Conservation (phyloP, 345 rosid genomes). For the Acer negundo region DNA sequence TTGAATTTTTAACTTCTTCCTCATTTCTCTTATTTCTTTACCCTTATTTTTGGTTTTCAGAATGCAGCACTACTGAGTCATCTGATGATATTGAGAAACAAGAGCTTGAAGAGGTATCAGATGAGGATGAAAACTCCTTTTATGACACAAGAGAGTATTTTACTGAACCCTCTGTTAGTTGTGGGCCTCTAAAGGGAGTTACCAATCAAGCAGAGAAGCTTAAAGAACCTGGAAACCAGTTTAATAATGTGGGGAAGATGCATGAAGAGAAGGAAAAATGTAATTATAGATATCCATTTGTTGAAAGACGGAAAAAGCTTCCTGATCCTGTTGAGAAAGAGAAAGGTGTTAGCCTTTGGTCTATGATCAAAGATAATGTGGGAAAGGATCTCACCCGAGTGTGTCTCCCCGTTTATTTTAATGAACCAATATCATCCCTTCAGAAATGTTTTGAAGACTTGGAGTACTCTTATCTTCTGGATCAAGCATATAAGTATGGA, state of each 20-base stretch:
- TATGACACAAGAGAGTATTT: conserved; percentile 77
- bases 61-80: conserved; percentile 95
- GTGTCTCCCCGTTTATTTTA: conserved; percentile 96
- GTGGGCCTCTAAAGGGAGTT: conserved; percentile 41
- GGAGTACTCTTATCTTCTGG: conserved; percentile 92
- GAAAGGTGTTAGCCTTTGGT: conserved; percentile 98
- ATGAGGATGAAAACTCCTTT: conserved; percentile 77
- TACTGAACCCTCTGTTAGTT: conserved; percentile 40
- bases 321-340: conserved; percentile 96
- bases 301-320: conserved; percentile 80
- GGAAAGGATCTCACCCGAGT: conserved; percentile 97
- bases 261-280: conserved; percentile 29
- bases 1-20: conserved; percentile 2
- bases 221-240: conserved; percentile 22
- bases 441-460: conserved; percentile 97
- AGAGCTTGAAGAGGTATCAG: conserved; percentile 85
- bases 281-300: conserved; percentile 35
- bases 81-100: conserved; percentile 94
- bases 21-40: conserved; percentile 16
- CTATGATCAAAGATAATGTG: conserved; percentile 97
- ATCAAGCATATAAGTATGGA: conserved; percentile 79
- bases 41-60: conserved; percentile 52
- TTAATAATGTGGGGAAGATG: conserved; percentile 43
- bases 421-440: conserved; percentile 97
- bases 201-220: conserved; percentile 27